Conservation (phyloP, 1,284 basidiomycete genomes). For the Leucoagaricus sp. region DNA sequence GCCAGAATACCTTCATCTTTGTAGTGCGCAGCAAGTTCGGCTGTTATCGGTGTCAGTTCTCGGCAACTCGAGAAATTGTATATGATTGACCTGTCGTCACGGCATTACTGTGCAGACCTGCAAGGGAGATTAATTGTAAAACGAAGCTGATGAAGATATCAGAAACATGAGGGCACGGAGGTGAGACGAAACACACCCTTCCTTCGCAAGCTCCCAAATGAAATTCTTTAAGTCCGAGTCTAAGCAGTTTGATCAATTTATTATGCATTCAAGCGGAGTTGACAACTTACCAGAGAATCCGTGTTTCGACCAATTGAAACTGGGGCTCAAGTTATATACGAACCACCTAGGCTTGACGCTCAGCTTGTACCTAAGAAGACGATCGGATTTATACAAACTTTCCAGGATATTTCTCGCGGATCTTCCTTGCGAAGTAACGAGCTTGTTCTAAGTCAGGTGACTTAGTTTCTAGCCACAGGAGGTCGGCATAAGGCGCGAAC, state of each 20-base stretch:
- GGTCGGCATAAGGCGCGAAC: constrained; percentile 83
- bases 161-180: not conserved
- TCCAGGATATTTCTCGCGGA: constrained; percentile 72
- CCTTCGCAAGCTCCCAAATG: constrained; percentile 90
- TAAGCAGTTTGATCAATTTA: constrained; percentile 22
- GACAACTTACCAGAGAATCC: constrained; percentile 67
- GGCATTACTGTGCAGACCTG: constrained; percentile 86
- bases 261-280: not conserved
- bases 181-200: constrained; percentile 55
- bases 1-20: constrained; percentile 88
- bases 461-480: constrained; percentile 92
- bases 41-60: constrained; percentile 36
- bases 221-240: constrained; percentile 82
- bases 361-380: not conserved
- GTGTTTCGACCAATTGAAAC: constrained; percentile 89
- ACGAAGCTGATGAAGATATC: constrained; percentile 57
- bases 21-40: constrained; percentile 75
- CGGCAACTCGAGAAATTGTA: not conserved
- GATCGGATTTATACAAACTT: constrained; percentile 47
- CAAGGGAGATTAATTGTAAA: constrained; percentile 84
- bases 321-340: constrained; percentile 94
- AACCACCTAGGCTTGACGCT: constrained; percentile 58
- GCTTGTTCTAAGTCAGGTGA: constrained; percentile 83
- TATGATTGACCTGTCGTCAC: constrained; percentile 64
- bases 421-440: constrained; percentile 74